Conservation (phyloP, 2,329 filamentous ascomycete species). For the Pleomassaria siparia region DNA sequence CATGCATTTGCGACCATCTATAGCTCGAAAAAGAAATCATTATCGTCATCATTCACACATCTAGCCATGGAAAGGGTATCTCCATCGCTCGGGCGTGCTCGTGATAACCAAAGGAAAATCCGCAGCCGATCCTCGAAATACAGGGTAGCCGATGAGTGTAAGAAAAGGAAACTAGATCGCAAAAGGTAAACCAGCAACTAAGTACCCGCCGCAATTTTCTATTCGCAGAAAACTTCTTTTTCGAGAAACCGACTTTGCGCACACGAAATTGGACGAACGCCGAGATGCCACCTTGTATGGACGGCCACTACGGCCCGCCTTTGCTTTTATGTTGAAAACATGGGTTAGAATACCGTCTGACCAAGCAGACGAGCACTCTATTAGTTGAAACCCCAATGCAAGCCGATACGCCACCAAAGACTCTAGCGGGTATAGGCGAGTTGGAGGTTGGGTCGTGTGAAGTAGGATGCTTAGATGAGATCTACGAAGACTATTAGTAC, state of each 20-base stretch:
- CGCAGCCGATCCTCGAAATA: conserved; percentile 35
- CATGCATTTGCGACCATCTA: conserved; percentile 43
- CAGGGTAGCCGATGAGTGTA: conserved; percentile 28
- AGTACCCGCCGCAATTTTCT: conserved; percentile 36
- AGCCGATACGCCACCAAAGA: conserved; percentile 21
- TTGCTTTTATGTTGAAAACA: conserved; percentile 38
- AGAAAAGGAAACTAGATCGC: conserved; percentile 38
- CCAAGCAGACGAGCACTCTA: conserved; percentile 35
- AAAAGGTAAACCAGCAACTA: conserved; percentile 31
- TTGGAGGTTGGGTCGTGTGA: conserved; percentile 28
- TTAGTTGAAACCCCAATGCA: conserved; percentile 26
- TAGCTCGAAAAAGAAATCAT: conserved; percentile 41
- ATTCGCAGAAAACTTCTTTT: conserved; percentile 39
- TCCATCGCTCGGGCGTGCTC: conserved; percentile 32
- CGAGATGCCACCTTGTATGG: conserved; percentile 43
- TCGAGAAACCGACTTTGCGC: conserved; percentile 42
- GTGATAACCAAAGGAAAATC: conserved; percentile 34
- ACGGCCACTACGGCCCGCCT: conserved; percentile 34
- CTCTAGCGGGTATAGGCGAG: conserved; percentile 23
- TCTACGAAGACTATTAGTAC: conserved; percentile 26
- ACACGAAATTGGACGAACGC: conserved; percentile 44
- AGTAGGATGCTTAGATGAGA: conserved; percentile 42
- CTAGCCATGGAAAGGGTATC: conserved; percentile 36
- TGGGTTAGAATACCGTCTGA: conserved; percentile 23
- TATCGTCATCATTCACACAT: conserved; percentile 41